Percentiles rank a stretch among this genome's conserved stretches.
Conservation (phyloP, 345 rosid species). For the Citrus australasica region DNA sequence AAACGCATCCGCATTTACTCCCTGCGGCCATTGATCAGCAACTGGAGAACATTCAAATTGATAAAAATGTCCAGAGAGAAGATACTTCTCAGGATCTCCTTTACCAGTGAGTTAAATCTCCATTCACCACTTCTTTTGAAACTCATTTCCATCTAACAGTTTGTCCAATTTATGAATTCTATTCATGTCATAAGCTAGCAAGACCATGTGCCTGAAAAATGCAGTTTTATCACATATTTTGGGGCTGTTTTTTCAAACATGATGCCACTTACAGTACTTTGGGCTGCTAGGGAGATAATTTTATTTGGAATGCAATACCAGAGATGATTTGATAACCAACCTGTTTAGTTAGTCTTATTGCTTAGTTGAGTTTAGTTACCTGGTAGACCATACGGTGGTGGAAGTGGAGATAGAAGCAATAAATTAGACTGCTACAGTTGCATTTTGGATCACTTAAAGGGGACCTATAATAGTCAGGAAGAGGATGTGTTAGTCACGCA, state of each 20-base stretch:
- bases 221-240: not conserved
- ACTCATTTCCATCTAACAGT: not conserved
- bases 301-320: not conserved
- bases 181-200: not conserved
- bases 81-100: slow-evolving; percentile 52
- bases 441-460: not conserved
- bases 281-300: not conserved
- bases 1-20: slow-evolving; percentile 84
- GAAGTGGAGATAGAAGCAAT: not conserved
- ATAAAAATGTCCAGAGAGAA: slow-evolving; percentile 43
- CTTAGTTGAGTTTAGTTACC: not conserved
- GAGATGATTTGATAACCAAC: not conserved
- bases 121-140: not conserved
- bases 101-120: slow-evolving; percentile 54
- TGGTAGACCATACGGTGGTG: not conserved
- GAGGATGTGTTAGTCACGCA: not conserved
- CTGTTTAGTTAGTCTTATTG: not conserved
- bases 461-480: not conserved
- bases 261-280: not conserved
- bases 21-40: slow-evolving; percentile 83
- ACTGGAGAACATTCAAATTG: slow-evolving; percentile 70
- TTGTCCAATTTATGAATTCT: not conserved
- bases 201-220: not conserved
- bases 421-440: not conserved
- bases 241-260: not conserved